Base-by-base conservation (phyloP, 2,329 filamentous ascomycete genomes). In the Salinomyces thailandicus region DNA sequence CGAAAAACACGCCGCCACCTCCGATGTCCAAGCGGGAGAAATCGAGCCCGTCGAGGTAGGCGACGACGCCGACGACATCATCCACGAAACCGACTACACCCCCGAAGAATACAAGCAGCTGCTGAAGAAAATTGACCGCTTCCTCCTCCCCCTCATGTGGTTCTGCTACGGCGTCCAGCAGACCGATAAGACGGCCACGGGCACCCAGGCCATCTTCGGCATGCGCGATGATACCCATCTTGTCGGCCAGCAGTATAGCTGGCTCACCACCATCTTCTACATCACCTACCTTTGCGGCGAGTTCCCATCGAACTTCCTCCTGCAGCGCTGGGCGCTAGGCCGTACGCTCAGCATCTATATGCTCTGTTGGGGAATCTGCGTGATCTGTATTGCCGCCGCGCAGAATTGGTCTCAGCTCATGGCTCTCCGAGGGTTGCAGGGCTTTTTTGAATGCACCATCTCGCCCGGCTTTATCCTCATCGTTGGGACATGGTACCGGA, bases 101-200 rank as follows among this genome's bases (percentile, higher is more conserved):
- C 43, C 47, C 2, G 49, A 41, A 11, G 43, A 55, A 14, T 54
- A 53, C 43, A 50, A 53, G 31, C 42, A 41, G 8, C 31, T 53
- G 3, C 39, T 51, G 15, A 28, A 51, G 18, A 68, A 68, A 43
- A 58, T 64, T 13, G 66, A 69, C 42, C 54, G 54, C n/a, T 67
- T 62, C 39, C 51, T 69, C 12, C 55, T 68, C 1, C 65, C 65
- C 1, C 46, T 69, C 28, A 69, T 69, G 47, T 69, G 62, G 59
- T 50, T 58, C 39, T 68, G 64, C 44, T 69, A 68, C 39, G 67
- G 67, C 22, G 63, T 69, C 33, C 67, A 70, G 42, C 66, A 69
- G 44, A 61, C 59, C 0, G 65, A 69, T 48, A 69, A 69, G 47
- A 68, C 63, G 2, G 46, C 50, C 1, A 37, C 52, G 4, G 47